These are phyloP conservation scores for Penicillium expansum DNA, from an alignment of 2,329 filamentous ascomycete genomes.

Conservation along the genomic window DNA sequence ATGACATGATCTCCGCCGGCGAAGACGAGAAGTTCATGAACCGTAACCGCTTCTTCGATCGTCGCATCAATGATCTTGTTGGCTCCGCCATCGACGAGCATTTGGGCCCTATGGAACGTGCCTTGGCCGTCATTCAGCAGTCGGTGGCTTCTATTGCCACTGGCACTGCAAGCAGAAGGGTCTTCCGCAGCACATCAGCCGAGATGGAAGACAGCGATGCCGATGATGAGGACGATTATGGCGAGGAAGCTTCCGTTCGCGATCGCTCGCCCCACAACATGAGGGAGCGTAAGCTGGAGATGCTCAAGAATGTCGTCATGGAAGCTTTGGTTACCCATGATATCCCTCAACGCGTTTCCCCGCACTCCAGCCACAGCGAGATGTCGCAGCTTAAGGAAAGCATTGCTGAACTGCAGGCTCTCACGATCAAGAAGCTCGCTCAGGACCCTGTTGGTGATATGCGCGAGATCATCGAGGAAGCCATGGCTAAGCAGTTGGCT, in stretches of 20 bases:
- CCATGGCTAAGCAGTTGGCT: constrained; percentile 58
- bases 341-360: constrained; percentile 24
- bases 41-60: constrained; percentile 84
- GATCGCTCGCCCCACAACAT: constrained; percentile 67
- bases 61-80: constrained; percentile 82
- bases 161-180: constrained; percentile 56
- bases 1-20: constrained; percentile 75
- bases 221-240: constrained; percentile 81
- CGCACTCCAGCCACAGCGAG: constrained; percentile 33
- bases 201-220: constrained; percentile 79
- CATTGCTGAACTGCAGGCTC: constrained; percentile 41
- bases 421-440: constrained; percentile 37
- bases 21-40: constrained; percentile 80
- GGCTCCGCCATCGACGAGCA: constrained; percentile 72
- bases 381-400: constrained; percentile 40
- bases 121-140: constrained; percentile 72
- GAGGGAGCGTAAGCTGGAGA: constrained; percentile 75
- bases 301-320: constrained; percentile 66
- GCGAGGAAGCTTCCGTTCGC: constrained; percentile 55
- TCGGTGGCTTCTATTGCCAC: constrained; percentile 60
- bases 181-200: constrained; percentile 66
- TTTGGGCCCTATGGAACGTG: constrained; percentile 75
- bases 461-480: constrained; percentile 62
- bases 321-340: constrained; percentile 60
- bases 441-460: constrained; percentile 52